These are phyloP conservation scores for Wickerhamiella galacta DNA, from an alignment of 805 yeast genomes.

Conservation along the genomic window DNA sequence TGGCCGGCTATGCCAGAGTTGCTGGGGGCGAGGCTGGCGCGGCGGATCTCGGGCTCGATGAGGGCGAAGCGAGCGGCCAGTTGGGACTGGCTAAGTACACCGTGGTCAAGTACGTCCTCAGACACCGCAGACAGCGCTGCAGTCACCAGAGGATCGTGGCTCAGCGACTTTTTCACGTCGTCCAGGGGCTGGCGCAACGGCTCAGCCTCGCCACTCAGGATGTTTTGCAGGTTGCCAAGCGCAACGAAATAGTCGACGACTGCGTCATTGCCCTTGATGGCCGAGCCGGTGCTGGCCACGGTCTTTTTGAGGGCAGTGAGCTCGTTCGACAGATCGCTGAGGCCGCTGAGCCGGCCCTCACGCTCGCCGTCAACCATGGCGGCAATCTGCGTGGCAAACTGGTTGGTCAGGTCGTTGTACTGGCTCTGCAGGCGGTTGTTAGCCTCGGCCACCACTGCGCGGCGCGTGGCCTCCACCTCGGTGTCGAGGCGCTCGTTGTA, in stretches of 20 bases:
- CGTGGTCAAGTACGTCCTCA: slow-evolving; percentile 27
- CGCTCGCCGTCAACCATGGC: slow-evolving; percentile 57
- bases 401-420: slow-evolving; percentile 50
- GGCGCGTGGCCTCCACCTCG: slow-evolving; percentile 54
- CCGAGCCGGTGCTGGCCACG: slow-evolving; percentile 24
- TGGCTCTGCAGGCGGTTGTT: slow-evolving; percentile 54
- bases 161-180: slow-evolving; percentile 22
- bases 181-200: slow-evolving; percentile 23
- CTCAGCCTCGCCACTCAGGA: slow-evolving; percentile 26
- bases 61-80: slow-evolving; percentile 63
- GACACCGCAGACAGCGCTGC: slow-evolving; percentile 35
- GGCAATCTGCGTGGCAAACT: slow-evolving; percentile 40
- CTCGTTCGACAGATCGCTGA: slow-evolving; percentile 40
- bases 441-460: slow-evolving; percentile 51
- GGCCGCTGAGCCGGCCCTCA: slow-evolving; percentile 55
- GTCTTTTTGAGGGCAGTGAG: slow-evolving; percentile 38
- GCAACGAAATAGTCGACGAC: slow-evolving; percentile 30
- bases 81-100: slow-evolving; percentile 65
- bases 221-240: slow-evolving; percentile 27
- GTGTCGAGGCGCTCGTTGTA: slow-evolving; percentile 38
- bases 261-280: slow-evolving; percentile 25
- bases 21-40: slow-evolving; percentile 80
- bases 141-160: slow-evolving; percentile 34
- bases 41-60: slow-evolving; percentile 70
- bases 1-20: slow-evolving; percentile 94